These are phyloP conservation scores for Margaritispora aquatica DNA, from an alignment of 495 filamentous ascomycete species.

Conservation along the genomic window DNA sequence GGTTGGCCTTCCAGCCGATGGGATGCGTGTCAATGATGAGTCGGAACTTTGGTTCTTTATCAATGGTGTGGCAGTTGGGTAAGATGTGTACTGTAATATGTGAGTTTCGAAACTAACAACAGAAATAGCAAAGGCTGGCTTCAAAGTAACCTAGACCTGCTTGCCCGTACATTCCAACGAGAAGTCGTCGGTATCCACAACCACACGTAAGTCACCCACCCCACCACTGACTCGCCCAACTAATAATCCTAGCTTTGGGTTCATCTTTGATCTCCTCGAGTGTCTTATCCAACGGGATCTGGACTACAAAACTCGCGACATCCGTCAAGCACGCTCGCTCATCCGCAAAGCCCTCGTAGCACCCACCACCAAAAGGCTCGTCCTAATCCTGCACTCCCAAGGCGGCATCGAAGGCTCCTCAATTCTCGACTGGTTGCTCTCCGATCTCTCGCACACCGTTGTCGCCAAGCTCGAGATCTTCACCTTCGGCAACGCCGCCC, in stretches of 20 bases:
- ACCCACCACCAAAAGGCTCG: slow-evolving; percentile 48
- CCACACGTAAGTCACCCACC: slow-evolving; percentile 36
- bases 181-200: slow-evolving; percentile 75
- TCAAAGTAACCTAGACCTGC: slow-evolving; percentile 60
- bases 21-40: slow-evolving; percentile 27
- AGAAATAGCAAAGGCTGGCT: slow-evolving; percentile 47
- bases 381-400: slow-evolving; percentile 75
- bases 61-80: slow-evolving; percentile 51
- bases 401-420: slow-evolving; percentile 70
- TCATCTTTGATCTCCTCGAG: slow-evolving; percentile 68
- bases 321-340: slow-evolving; percentile 43
- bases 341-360: slow-evolving; percentile 6
- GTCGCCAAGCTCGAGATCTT: slow-evolving; percentile 71
- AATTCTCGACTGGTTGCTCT: slow-evolving; percentile 71
- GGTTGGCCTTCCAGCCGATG: slow-evolving; percentile 27
- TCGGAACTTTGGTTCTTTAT: slow-evolving; percentile 68
- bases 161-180: slow-evolving; percentile 67
- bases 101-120: too few relatives aligned
- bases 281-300: slow-evolving; percentile 73
- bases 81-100: too few relatives aligned
- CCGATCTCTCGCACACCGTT: slow-evolving; percentile 60
- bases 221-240: background rate
- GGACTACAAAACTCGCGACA: slow-evolving; percentile 64
- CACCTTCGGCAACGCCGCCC: slow-evolving; percentile 77
- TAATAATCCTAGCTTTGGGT: slow-evolving; percentile 37